phyloP scores from a whole-genome alignment of 2,329 filamentous ascomycete species.

The Myriosclerotinia scirpicola region DNA sequence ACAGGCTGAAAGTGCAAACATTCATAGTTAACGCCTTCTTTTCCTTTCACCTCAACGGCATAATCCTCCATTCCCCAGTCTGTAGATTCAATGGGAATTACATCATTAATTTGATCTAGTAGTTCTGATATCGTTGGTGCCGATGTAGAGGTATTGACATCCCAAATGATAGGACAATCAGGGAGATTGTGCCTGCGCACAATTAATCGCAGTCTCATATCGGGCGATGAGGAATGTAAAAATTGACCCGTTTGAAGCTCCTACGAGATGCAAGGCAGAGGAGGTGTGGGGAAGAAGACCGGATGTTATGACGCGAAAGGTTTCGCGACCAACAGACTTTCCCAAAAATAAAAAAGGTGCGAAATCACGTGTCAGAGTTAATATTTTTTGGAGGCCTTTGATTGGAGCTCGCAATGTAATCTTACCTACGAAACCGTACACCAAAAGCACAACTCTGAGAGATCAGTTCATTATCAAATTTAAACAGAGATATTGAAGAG shows the following conservation, averaged over 20 bases:
- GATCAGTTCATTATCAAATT: too few relatives aligned
- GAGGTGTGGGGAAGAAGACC: constrained; percentile 11
- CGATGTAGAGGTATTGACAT: constrained; percentile 50
- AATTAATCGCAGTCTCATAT: constrained; percentile 70
- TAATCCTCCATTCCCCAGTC: constrained; percentile 92
- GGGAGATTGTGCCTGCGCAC: constrained; percentile 74
- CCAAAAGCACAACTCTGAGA: too few relatives aligned
- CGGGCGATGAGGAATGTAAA: constrained; percentile 24
- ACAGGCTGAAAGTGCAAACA: constrained; percentile 83
- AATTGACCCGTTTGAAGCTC: constrained; percentile 2
- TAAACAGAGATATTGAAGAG: too few relatives aligned
- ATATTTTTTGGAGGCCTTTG: background rate
- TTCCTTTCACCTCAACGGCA: constrained; percentile 67
- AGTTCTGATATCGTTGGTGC: constrained; percentile 70
- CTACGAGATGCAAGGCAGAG: constrained; percentile 3
- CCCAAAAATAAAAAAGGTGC: background rate
- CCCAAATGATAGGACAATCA: constrained; percentile 70
- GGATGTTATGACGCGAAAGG: constrained; percentile 7
- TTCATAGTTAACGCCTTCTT: constrained; percentile 67
- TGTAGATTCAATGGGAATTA: constrained; percentile 74
- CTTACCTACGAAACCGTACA: too few relatives aligned
- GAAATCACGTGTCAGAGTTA: constrained; percentile 6
- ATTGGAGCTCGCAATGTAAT: too few relatives aligned
- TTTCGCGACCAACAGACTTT: constrained; percentile 3
- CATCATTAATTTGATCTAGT: constrained; percentile 74